Percentiles rank a stretch among this genome's conserved stretches.
phyloP scores from a whole-genome alignment of 495 filamentous ascomycete genomes.

The Penicillium parvum region DNA sequence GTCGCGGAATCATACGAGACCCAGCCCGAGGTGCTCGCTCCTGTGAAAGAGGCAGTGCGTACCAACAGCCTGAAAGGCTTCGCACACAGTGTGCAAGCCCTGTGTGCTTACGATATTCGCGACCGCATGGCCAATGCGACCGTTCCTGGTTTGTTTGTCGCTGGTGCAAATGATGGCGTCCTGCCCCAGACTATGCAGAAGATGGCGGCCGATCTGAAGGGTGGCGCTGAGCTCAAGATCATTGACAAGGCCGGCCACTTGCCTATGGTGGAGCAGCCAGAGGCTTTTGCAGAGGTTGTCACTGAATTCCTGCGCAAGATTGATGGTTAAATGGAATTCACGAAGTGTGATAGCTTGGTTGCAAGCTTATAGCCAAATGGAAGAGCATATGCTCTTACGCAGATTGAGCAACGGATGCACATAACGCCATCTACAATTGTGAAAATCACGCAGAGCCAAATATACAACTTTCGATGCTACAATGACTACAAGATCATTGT shows the following conservation, averaged over 20 bases:
- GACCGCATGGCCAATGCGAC: conserved; percentile 53
- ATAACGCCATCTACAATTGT: too few species aligned
- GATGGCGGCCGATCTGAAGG: conserved; percentile 55
- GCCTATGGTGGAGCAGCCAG: conserved; percentile 76
- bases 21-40: conserved; percentile 45
- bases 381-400: too few species aligned
- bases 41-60: conserved; percentile 56
- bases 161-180: conserved; percentile 68
- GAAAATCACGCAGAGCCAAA: too few species aligned
- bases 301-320: conserved; percentile 45
- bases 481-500: too few species aligned
- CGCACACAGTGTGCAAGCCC: conserved; percentile 60
- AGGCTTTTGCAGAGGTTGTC: conserved; percentile 59
- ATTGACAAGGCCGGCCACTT: conserved; percentile 69
- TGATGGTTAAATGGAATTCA: conserved; percentile 21
- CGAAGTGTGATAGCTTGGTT: too few species aligned
- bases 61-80: conserved; percentile 67
- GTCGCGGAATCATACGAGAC: conserved; percentile 55
- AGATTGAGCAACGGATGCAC: too few species aligned
- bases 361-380: too few species aligned
- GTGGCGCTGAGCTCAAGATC: conserved; percentile 52
- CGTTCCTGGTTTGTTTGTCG: conserved; percentile 62
- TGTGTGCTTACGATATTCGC: conserved; percentile 72
- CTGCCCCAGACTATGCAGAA: conserved; percentile 72
- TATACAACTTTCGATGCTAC: too few species aligned